Percentiles rank a stretch among this genome's conserved stretches.
phyloP scores from a whole-genome alignment of 192 early-diverging fungal genomes.

The Chytriomyces sp. region DNA sequence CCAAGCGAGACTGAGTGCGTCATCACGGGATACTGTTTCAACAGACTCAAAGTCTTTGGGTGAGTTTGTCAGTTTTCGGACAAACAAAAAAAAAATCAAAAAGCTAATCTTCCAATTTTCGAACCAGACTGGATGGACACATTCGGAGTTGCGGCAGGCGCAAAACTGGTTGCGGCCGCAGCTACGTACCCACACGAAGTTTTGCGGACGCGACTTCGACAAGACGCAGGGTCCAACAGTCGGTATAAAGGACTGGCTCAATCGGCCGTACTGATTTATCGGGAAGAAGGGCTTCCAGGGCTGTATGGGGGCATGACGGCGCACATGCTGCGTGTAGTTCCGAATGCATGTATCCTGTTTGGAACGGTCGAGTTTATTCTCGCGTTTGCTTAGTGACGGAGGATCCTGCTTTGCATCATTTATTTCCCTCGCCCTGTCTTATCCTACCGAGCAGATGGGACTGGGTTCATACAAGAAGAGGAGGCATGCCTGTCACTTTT shows the following conservation, averaged over 20 bases:
- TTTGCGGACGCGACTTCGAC: conserved; percentile 85
- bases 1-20: background rate
- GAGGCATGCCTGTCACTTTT: no score
- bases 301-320: conserved; percentile 96
- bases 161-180: conserved; percentile 87
- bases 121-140: conserved; percentile 78
- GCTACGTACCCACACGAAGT: conserved; percentile 96
- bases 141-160: conserved; percentile 77
- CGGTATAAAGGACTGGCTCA: conserved; percentile 75
- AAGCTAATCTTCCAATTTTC: background rate
- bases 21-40: background rate
- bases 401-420: background rate
- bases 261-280: conserved; percentile 56
- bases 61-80: background rate
- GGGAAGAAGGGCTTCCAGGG: conserved; percentile 82
- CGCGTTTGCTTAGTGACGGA: conserved; percentile 2
- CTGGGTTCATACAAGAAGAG: no score
- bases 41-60: background rate
- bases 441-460: no score
- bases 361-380: conserved; percentile 37
- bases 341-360: conserved; percentile 96
- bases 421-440: background rate
- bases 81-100: background rate
- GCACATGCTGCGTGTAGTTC: conserved; percentile 92
- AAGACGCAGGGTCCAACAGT: conserved; percentile 72